Base-by-base conservation (phyloP, 1,284 basidiomycete genomes). In the Inonotus hispidus region DNA sequence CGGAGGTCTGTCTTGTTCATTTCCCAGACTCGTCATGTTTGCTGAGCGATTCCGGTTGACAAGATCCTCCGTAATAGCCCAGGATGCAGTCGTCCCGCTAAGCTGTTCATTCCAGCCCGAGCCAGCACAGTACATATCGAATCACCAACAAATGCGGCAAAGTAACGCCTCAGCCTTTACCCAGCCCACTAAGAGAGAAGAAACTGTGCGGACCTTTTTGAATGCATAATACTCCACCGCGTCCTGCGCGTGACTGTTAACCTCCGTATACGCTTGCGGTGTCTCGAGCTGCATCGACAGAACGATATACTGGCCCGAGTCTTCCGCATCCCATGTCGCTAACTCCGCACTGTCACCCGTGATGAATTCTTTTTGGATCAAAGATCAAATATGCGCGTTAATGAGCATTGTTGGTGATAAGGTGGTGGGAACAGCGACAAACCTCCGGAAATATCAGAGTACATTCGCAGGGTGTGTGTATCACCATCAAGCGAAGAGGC, bases 211-310 rank as follows among this genome's bases (percentile, higher is more conserved):
- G 55, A 73, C 73, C 38, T 66, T 66, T 21, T 65, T 57, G 14
- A 71, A 67, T 0, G 73, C 71, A 59, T 74, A 74, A 64, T 73
- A 76, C 0, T 74, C 70, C 1, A 70, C 70, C 1, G 71, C 71
- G 60, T 79, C 75, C 53, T 75, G 70, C n/a, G 74, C 72, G 10
- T 71, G 68, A 49, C 75, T 73, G 14, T 62, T 62, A 23, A 64
- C 62, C 62, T 75, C 73, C 10, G 56, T 63, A 59, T 71, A 72
- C 5, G 65, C 56, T n/a, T 64, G 53, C 19, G 69, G 71, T 1
- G 68, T 55, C 5, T 65, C 56, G 1, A 74, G 64, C 16, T 67
- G 59, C 11, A 73, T 67, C 21, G 71, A 65, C 57, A 75, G 72
- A 53, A 70, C 72, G 43, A 69, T 66, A 23, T 69, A 64, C n/a